Evolutionary conservation across 352 stramenopile genomes (phyloP).

Genomic region (Globisporangium carolinianum): DNA sequence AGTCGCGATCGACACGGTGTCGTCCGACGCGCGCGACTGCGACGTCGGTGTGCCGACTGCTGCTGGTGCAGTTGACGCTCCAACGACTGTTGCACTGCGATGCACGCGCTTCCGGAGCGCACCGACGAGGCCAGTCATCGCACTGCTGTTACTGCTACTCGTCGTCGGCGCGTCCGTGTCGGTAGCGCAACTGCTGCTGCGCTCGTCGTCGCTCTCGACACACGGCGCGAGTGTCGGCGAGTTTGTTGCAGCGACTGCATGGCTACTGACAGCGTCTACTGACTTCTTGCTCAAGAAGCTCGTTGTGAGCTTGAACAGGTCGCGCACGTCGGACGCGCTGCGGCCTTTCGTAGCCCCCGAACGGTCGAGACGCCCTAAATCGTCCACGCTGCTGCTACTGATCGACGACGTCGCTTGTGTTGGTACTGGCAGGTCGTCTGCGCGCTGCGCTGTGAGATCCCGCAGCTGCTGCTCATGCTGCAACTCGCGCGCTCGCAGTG

Average conservation of each 20-base stretch:
- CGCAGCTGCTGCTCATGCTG: slow-evolving; percentile 25
- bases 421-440: slow-evolving; percentile 1
- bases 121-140: slow-evolving; percentile 13
- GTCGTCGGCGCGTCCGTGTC: neutral
- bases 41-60: neutral
- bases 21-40: slow-evolving; percentile 33
- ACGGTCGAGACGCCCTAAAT: slow-evolving; percentile 15
- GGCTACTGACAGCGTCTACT: neutral
- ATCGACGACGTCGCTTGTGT: slow-evolving; percentile 12
- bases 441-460: slow-evolving; percentile 19
- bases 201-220: slow-evolving; percentile 1
- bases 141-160: slow-evolving; percentile 3
- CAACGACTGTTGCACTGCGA: slow-evolving; percentile 3
- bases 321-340: slow-evolving; percentile 37
- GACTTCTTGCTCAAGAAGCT: slow-evolving; percentile 16
- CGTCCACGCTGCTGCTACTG: slow-evolving; percentile 5
- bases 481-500: slow-evolving; percentile 22
- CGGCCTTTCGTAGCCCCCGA: slow-evolving; percentile 17
- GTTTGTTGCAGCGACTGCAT: neutral
- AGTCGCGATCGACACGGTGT: slow-evolving; percentile 30
- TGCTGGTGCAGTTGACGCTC: slow-evolving; percentile 3
- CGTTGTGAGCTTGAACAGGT: slow-evolving; percentile 40
- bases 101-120: slow-evolving; percentile 27
- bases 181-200: neutral
- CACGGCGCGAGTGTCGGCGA: slow-evolving; percentile 10